A percentile compares a stretch with the other conserved stretches of the same genome.
phyloP scores from a whole-genome alignment of 2,329 filamentous ascomycete species.

The Thermoascus crustaceus region DNA sequence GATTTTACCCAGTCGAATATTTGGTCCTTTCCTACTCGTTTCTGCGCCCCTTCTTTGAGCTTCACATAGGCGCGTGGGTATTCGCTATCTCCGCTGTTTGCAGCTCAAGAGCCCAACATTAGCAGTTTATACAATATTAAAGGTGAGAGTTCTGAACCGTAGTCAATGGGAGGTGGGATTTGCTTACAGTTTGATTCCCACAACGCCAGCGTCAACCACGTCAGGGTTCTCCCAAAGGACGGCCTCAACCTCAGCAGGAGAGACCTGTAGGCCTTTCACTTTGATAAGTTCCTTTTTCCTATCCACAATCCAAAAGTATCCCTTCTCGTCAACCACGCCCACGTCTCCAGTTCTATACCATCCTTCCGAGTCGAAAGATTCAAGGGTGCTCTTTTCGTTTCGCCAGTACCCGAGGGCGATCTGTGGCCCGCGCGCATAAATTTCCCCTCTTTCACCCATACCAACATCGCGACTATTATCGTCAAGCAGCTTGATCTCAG shows the following conservation, averaged over 20 bases:
- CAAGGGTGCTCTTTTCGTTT: constrained; percentile 40
- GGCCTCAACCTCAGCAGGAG: constrained; percentile 33
- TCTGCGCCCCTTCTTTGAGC: constrained; percentile 40
- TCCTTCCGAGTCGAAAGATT: constrained; percentile 13
- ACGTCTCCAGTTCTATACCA: constrained; percentile 31
- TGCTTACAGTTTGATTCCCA: constrained; percentile 32
- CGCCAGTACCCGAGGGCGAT: constrained; percentile 20
- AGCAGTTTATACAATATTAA: too few species aligned
- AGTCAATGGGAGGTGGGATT: too few species aligned
- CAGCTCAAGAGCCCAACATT: too few species aligned
- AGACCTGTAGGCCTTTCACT: constrained; percentile 26
- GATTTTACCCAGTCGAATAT: constrained; percentile 32
- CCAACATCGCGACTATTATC: constrained; percentile 45
- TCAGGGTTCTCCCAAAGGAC: constrained; percentile 26
- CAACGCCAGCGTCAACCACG: constrained; percentile 31
- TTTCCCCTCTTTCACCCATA: constrained; percentile 35
- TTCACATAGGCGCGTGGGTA: constrained; percentile 48
- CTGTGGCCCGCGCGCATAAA: constrained; percentile 23
- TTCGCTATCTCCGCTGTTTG: constrained; percentile 42
- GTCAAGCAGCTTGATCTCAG: constrained; percentile 46
- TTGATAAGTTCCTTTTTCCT: constrained; percentile 29
- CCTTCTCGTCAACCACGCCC: constrained; percentile 5
- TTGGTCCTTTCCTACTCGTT: constrained; percentile 5
- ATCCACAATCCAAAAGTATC: constrained; percentile 16
- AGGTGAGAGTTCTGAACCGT: too few species aligned